Evolutionary conservation across 768 basidiomycete genomes (phyloP), one percentile per base, ranked within the genome.

Genomic region (Amanita subjunquillea): DNA sequence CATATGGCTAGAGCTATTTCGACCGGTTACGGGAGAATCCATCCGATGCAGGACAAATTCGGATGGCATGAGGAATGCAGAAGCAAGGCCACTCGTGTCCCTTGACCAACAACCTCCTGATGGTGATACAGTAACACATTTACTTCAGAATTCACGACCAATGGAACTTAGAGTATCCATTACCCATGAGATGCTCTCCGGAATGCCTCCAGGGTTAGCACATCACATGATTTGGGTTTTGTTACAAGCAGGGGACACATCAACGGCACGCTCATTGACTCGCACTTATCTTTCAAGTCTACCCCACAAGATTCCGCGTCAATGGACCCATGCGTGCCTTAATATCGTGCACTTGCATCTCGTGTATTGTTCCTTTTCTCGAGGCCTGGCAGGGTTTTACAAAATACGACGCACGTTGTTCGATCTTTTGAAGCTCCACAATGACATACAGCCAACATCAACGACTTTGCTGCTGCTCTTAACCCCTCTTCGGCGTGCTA

Each of bases 1-100:
- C 3, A 63, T 87, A 48, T 86, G 82, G 84, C 54, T 79, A 41
- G 83, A 87, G 56, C 77, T 87, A 57, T 76, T 79, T 57, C 70
- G 72, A 44, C 68, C 70, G 15, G 59, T 63, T 55, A 73, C 72
- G 51, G 64, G 67, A 48, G 67, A 69, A 43, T 53, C 51, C 59
- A 54, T 37, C 42, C 30, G 25, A 20, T 39, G 9, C 29, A 50
- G 22, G 22, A 37, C 48, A 27, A 23, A 17, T 27, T 38, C 37
- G 25, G 37, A 49, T 15, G 36, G 37, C 36, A 49, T 10, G n/a
- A 15, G 6, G 23, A 39, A 37, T 39, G 34, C 6, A 32, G 5
- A 25, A 9, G 13, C 6, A 17, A 39, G 15, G 22, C 40, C 48
- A 2, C 23, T 27, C 8, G 25, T 15, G 7, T 40, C 48, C 48